Base-by-base conservation (phyloP, 1,284 basidiomycete species). In the Cutaneotrichosporon sp. region DNA sequence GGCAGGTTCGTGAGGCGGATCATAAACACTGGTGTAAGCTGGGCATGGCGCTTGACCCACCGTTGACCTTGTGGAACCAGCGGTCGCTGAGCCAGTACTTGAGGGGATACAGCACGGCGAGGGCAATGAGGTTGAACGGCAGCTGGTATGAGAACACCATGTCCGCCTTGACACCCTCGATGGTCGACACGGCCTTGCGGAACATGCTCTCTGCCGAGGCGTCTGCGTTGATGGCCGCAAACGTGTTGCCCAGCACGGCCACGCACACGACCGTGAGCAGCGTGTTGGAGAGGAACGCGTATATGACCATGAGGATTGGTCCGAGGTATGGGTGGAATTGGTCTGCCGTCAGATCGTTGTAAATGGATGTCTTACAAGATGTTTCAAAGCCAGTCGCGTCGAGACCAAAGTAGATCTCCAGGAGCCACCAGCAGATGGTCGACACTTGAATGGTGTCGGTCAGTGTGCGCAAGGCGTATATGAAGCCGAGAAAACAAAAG, bases 141-240 rank as follows among this genome's bases (percentile, higher is more conserved):
- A 92, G 87, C 65, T 92, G 89, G 68, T 96, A 97, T 26, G 88
- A 90, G 72, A 96, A 96, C 14, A 97, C 75, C 2, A 84, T 90
- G 67, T 96, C 92, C 46, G 63, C 74, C 60, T 67, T 69, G 55
- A 64, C 55, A 37, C 90, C 90, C 79, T 93, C 90, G 34, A 94
- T 84, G 0, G 90, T 92, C 10, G 83, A 85, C 0, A 93, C 90
- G 0, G 91, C 90, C 68, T 85, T 85, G 47, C 92, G 81, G 71
- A 92, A 96, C 88, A 94, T 90, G 4, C 87, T 88, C 87, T 96
- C 92, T 5, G 91, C 90, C 12, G 83, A 83, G 17, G 92, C 92
- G 74, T 96, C 92, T 62, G 89, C 86, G 58, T 85, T 92, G 65
- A 96, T 90, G 17, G 82, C 88, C 1, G 90, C 84, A 70, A 96